Conservation (phyloP, 2,329 filamentous ascomycete species). For the Aspergillus fumigatiaffinis region DNA sequence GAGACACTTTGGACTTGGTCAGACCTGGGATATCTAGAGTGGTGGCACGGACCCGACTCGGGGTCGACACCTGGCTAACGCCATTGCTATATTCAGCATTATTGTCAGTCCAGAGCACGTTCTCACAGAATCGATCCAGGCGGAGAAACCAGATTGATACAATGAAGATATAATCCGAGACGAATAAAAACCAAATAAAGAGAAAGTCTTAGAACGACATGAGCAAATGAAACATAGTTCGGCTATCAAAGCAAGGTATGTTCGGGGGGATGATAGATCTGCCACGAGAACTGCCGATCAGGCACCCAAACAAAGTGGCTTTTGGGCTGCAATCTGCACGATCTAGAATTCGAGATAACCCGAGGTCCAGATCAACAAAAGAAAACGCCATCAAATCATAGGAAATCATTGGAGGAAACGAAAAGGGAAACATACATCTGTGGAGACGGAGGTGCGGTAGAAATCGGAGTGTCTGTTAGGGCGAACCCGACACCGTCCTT, state of each 20-base stretch:
- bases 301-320: not conserved
- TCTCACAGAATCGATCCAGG: not conserved
- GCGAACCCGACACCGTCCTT: constrained; percentile 50
- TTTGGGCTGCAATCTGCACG: constrained; percentile 1
- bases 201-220: not conserved
- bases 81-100: constrained; percentile 16
- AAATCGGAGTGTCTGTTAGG: constrained; percentile 60
- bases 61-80: constrained; percentile 52
- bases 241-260: not conserved
- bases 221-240: constrained; percentile 2
- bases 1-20: constrained; percentile 91
- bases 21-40: constrained; percentile 96
- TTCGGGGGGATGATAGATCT: constrained; percentile 3
- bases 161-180: not conserved
- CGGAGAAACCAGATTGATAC: not conserved
- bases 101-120: not conserved
- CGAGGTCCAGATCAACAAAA: constrained; percentile 1
- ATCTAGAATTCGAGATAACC: constrained; percentile 8
- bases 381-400: constrained; percentile 14
- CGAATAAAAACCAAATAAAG: not conserved
- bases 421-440: constrained; percentile 50
- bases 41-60: constrained; percentile 78
- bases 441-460: constrained; percentile 60
- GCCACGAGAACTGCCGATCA: constrained; percentile 4
- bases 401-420: constrained; percentile 10